Evolutionary conservation across 441 rosid genomes (phyloP), one percentile per base, ranked within the genome.

Genomic region (Aquilaria agallochum): DNA sequence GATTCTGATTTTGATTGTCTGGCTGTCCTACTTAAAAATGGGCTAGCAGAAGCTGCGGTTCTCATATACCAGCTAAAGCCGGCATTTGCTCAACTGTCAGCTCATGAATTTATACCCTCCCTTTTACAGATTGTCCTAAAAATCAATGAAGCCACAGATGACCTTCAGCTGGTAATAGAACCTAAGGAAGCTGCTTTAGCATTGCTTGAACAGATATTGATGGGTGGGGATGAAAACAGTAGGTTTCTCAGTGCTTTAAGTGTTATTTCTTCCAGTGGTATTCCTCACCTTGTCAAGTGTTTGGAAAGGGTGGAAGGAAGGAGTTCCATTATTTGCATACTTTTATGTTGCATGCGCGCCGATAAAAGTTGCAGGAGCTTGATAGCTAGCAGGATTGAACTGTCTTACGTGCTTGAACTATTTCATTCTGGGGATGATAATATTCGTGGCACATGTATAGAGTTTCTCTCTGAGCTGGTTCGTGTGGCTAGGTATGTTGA

Each of bases 1-100:
- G 86, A 87, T 63, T 80, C 87, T 46, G 90, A 87, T 74, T 80
- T 84, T 30, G 84, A 77, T 56, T 82, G 83, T 71, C 73, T 87
- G 11, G 85, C 88, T 34, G 76, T 76, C 55, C 62, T 87, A 65
- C 69, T 84, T 10, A 84, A 84, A 68, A 87, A 84, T 20, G 94
- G 94, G 14, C 74, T 84, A 27, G 68, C 68, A 4, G 94, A 87
- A 72, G 81, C 90, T 61, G 84, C 78, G 8, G 82, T 82, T 55
- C 83, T 84, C 44, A 73, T 84, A 58, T 75, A 68, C 83, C 90
- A 79, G 64, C 72, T 82, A 56, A 68, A 77, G 72, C 87, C 90
- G 15, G 62, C 78, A 48, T 79, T 64, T 59, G 54, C 81, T 55
- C 87, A 74, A 71, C 82, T 87, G 54, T 81, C 87, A 12, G 70